phyloP scores from a whole-genome alignment of 106 monocot species.

The Dendrobium catenatum region DNA sequence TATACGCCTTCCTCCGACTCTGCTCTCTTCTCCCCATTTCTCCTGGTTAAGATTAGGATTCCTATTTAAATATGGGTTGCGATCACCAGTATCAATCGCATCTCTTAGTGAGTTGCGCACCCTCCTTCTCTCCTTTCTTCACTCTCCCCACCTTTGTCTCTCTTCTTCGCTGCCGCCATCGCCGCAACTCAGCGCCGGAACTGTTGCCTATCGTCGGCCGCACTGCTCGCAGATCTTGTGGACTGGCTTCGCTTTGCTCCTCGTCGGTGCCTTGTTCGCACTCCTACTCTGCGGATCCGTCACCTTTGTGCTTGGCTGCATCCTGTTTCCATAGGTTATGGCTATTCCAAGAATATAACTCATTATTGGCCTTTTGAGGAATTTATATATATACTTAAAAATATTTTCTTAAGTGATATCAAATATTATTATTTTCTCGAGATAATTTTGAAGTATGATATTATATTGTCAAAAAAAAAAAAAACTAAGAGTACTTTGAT shows the following conservation, averaged over 20 bases:
- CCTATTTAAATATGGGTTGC: neutral
- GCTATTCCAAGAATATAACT: too few relatives aligned
- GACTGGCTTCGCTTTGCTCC: conserved; percentile 2
- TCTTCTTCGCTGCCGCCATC: neutral
- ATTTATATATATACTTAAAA: too few relatives aligned
- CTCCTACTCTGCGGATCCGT: too few relatives aligned
- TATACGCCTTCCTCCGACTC: neutral
- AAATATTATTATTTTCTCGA: too few relatives aligned
- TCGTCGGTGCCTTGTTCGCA: too few relatives aligned
- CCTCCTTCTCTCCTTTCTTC: conserved; percentile 13
- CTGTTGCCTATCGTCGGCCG: neutral
- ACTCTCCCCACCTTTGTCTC: conserved; percentile 6
- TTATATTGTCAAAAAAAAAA: too few relatives aligned
- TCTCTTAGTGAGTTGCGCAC: conserved; percentile 22
- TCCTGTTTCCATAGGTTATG: too few relatives aligned
- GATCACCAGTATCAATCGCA: conserved; percentile 7
- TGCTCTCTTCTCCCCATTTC: neutral
- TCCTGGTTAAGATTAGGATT: conserved; percentile 4
- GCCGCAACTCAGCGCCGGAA: neutral
- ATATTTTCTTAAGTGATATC: too few relatives aligned
- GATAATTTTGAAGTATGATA: too few relatives aligned
- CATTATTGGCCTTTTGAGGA: too few relatives aligned
- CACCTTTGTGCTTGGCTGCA: too few relatives aligned
- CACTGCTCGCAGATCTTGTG: conserved; percentile 12
- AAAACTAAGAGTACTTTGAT: too few relatives aligned